A percentile compares a stretch with the other conserved stretches of the same genome.
Evolutionary conservation across 345 rosid genomes (phyloP).

Genomic region (Reutealis trisperma): DNA sequence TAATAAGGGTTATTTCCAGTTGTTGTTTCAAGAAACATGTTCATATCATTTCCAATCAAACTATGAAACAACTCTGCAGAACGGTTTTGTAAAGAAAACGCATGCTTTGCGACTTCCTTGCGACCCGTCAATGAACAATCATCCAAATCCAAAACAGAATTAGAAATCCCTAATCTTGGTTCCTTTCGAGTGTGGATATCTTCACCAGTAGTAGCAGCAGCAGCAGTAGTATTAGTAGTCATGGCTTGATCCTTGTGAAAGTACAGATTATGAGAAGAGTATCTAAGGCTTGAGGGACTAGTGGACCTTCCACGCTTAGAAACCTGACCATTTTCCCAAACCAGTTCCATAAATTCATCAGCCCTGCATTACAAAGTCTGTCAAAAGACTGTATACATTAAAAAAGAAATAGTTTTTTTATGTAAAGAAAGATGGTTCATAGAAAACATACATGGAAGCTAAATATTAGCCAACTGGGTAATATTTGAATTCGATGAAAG

Average conservation of each 20-base stretch:
- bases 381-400: not conserved
- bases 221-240: not conserved
- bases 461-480: no score
- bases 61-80: conserved; percentile 8
- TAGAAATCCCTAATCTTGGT: conserved; percentile 9
- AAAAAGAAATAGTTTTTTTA: not conserved
- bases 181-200: conserved; percentile 10
- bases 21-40: not conserved
- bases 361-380: conserved; percentile 36
- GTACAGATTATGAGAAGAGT: not conserved
- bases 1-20: not conserved
- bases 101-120: not conserved
- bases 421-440: not conserved
- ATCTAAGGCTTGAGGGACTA: conserved; percentile 5
- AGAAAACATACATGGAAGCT: conserved; percentile 21
- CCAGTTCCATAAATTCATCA: conserved; percentile 37
- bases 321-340: conserved; percentile 42
- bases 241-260: not conserved
- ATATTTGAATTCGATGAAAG: conserved; percentile 5
- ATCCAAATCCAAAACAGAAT: not conserved
- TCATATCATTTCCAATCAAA: conserved; percentile 4
- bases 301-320: conserved; percentile 21
- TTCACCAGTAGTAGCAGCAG: not conserved
- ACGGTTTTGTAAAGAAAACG: not conserved
- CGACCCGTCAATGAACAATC: not conserved